Evolutionary conservation across 2,329 filamentous ascomycete genomes (phyloP), one percentile per base, ranked within the genome.

Genomic region (Colletotrichum tropicicola): DNA sequence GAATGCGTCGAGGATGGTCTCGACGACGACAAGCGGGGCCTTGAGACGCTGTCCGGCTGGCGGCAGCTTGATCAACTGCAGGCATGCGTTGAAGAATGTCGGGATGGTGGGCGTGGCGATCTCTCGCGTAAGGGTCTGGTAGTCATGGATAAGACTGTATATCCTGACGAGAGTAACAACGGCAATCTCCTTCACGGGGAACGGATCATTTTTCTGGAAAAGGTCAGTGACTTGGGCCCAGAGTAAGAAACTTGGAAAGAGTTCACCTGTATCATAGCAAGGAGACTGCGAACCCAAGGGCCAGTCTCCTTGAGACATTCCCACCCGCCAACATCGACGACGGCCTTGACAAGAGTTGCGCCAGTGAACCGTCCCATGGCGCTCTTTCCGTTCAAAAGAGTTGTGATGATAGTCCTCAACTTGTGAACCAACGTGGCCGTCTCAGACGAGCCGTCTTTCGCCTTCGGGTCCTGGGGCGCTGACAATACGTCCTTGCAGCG

Each of bases 101-200:
- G 92, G 89, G 19, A 98, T 80, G 3, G 89, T 92, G 3, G 93
- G 93, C 0, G 94, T 97, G 1, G 92, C 94, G 66, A 98, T 92
- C 74, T 98, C 94, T 70, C 95, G 87, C 45, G 95, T 84, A 56
- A 98, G 83, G 8, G 93, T 96, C 65, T 91, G 92, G 73, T 94
- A 94, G 37, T 91, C 88, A 73, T 94, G 92, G 41, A 94, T 91
- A 35, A 96, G 86, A 70, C 89, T 85, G 79, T 96, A 98, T 70
- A 98, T 94, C 72, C 92, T 90, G 19, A 92, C 92, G 66, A 98
- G 81, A 13, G 92, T 88, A 66, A 96, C 86, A 52, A 97, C 82
- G 69, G 88, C 88, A 63, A 98, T 78, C 74, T 91, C 91, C 74
- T 96, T 97, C 32, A 89, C 89, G 4, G 90, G 87, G 6, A 86